Percentiles rank a stretch among this genome's conserved stretches.
Conservation (phyloP, 1,284 basidiomycete species). For the Sanguinoderma infundibulare region DNA sequence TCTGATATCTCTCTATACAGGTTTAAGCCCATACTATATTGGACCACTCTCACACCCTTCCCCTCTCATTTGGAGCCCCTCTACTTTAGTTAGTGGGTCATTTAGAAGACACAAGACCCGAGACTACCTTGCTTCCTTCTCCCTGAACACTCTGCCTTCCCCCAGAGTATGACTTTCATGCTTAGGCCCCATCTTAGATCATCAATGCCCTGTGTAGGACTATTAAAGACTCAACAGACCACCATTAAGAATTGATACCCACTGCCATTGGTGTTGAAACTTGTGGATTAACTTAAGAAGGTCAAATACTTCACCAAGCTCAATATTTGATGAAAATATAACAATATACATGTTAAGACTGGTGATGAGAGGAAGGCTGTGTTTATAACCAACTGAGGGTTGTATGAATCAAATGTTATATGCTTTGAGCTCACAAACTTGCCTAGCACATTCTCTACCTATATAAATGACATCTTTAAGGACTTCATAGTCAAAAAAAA, state of each 20-base stretch:
- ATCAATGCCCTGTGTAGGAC: not conserved
- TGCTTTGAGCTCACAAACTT: not conserved
- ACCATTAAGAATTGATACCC: slow-evolving; percentile 16
- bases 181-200: too few relatives aligned
- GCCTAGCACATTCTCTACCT: not conserved
- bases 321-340: slow-evolving; percentile 15
- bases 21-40: too few relatives aligned
- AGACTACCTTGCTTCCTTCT: too few relatives aligned
- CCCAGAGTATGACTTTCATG: too few relatives aligned
- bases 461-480: not conserved
- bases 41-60: too few relatives aligned
- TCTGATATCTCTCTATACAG: too few relatives aligned
- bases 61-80: too few relatives aligned
- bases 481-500: not conserved
- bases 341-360: slow-evolving; percentile 18
- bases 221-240: slow-evolving; percentile 23
- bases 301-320: slow-evolving; percentile 13
- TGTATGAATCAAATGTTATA: slow-evolving; percentile 21
- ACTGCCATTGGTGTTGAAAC: slow-evolving; percentile 5
- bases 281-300: slow-evolving; percentile 7
- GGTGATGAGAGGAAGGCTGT: slow-evolving; percentile 22
- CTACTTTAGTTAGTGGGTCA: too few relatives aligned
- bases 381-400: slow-evolving; percentile 13
- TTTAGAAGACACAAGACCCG: too few relatives aligned
- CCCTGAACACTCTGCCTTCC: too few relatives aligned